Evolutionary conservation across 257 asterid genomes (phyloP), one percentile per base, ranked within the genome.

Genomic region (Nicotiana attenuata): DNA sequence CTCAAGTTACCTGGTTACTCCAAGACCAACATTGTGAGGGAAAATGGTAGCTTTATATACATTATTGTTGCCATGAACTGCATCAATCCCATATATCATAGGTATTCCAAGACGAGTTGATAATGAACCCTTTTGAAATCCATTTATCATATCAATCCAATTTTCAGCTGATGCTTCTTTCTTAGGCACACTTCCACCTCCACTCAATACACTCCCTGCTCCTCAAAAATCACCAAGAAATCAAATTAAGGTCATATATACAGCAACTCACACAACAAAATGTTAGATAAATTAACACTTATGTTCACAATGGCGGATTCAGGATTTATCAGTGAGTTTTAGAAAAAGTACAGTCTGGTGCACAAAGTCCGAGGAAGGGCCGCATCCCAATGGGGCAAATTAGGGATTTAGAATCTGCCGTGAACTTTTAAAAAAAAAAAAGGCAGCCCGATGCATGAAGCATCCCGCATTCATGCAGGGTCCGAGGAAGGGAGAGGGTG

Each of bases 71-170:
- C 85, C 85, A 77, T 83, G 85, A 77, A 83, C 55, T 65, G 85
- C 85, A 55, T 83, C 85, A 65, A 83, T 83, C n/a, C 85, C 85
- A 83, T 83, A 83, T 8, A 83, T 83, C 85, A 83, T 83, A 1
- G 85, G 85, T 31, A 83, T 83, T 13, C 85, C 85, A 52, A 83
- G 85, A 17, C 80, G 68, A 15, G 85, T 65, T 26, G 85, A 50
- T 65, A 83, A 65, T 8, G 85, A 83, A 3, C 82, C 85, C 56
- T 83, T 83, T 20, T 83, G 85, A 22, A 77, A 77, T 24, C 80
- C 85, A 77, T 83, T 83, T 81, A 83, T 81, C 85, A 77, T 83
- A 26, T 83, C 85, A 55, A 83, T 75, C 85, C 85, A 83, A 9
- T n/a, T 67, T 64, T 83, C 78, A 0, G 85, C 61, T 76, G 82